These are phyloP conservation scores for Ceratonia siliqua DNA, from an alignment of 306 rosid genomes.

Conservation along the genomic window DNA sequence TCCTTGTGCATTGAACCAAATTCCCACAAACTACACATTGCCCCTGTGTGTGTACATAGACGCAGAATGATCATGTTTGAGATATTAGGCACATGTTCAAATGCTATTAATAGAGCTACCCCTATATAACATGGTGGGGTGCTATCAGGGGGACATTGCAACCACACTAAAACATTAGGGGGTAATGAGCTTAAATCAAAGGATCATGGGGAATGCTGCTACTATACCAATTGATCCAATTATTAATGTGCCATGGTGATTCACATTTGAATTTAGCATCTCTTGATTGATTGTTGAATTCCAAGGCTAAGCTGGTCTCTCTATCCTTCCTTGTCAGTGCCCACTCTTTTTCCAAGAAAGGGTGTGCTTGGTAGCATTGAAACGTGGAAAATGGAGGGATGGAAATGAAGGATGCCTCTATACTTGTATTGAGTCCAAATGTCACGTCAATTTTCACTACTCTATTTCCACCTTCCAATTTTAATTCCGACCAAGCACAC, in stretches of 20 bases:
- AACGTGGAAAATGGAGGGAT: neutral
- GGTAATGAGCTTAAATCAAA: neutral
- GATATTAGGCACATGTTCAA: slow-evolving; percentile 3
- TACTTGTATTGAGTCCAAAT: neutral
- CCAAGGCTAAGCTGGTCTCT: neutral
- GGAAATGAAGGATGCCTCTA: neutral
- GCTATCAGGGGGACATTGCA: slow-evolving; percentile 6
- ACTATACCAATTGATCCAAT: neutral
- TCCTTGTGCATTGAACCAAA: neutral
- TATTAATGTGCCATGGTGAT: slow-evolving; percentile 9
- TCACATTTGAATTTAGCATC: slow-evolving; percentile 20
- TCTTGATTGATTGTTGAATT: slow-evolving; percentile 12
- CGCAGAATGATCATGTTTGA: neutral
- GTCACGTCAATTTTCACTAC: too few relatives aligned
- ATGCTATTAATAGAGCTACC: slow-evolving; percentile 2
- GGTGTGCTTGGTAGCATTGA: neutral
- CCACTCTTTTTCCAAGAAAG: neutral
- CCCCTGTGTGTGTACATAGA: slow-evolving; percentile 17
- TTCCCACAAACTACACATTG: neutral
- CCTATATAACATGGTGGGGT: slow-evolving; percentile 21
- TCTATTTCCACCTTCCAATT: neutral
- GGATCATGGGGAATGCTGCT: neutral
- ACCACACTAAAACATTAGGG: neutral
- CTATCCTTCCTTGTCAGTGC: neutral
- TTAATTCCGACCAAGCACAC: neutral